Evolutionary conservation across 2,329 filamentous ascomycete species (phyloP).

Genomic region (Dactylella cylindrospora): DNA sequence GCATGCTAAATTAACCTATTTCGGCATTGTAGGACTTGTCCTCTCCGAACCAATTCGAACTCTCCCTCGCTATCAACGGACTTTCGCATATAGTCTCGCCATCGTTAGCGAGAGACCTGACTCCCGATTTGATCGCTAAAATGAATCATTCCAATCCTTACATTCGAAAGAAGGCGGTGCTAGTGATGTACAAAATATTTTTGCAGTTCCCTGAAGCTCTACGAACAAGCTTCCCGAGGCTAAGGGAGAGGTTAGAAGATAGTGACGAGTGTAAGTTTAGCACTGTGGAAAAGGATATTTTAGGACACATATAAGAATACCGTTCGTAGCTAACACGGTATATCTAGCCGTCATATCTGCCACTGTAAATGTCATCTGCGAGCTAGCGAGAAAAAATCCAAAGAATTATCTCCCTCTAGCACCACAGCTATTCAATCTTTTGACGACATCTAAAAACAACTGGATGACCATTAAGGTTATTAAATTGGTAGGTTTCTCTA

Average conservation of each 20-base stretch:
- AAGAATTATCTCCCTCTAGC: slow-evolving; percentile 92
- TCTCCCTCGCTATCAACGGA: slow-evolving; percentile 81
- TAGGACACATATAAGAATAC: background rate
- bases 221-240: slow-evolving; percentile 91
- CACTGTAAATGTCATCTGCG: slow-evolving; percentile 95
- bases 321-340: too few species aligned
- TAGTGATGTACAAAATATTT: slow-evolving; percentile 88
- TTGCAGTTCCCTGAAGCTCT: slow-evolving; percentile 96
- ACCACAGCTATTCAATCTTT: slow-evolving; percentile 83
- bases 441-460: slow-evolving; percentile 92
- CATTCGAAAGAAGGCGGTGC: slow-evolving; percentile 92
- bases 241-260: slow-evolving; percentile 91
- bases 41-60: slow-evolving; percentile 70
- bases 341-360: slow-evolving; percentile 81
- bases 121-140: slow-evolving; percentile 82
- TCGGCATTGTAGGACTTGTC: slow-evolving; percentile 65
- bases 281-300: background rate
- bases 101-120: slow-evolving; percentile 83
- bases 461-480: slow-evolving; percentile 99
- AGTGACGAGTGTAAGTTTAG: slow-evolving; percentile 68
- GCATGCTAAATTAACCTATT: slow-evolving; percentile 48
- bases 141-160: slow-evolving; percentile 81
- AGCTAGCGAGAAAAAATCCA: slow-evolving; percentile 89
- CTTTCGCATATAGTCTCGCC: slow-evolving; percentile 95
- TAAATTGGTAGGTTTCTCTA: slow-evolving; percentile 68